A percentile compares a stretch with the other conserved stretches of the same genome.
Evolutionary conservation across 345 rosid genomes (phyloP).

Genomic region (Brassica cretica): DNA sequence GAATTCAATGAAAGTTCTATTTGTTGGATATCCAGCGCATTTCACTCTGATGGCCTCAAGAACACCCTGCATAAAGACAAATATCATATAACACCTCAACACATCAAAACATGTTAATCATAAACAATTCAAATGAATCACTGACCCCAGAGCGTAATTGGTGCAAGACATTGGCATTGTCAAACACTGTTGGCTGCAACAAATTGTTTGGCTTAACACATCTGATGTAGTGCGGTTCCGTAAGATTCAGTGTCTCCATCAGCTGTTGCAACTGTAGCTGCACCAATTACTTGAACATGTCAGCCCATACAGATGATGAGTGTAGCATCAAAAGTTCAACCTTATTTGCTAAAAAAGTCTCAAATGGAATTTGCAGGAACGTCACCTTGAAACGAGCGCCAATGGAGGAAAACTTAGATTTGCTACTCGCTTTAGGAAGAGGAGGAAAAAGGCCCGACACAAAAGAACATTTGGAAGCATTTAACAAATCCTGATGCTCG

Average conservation of each 20-base stretch:
- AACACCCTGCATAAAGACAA: conserved; percentile 71
- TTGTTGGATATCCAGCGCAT: conserved; percentile 83
- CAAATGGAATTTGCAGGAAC: conserved; percentile 5
- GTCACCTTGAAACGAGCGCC: conserved; percentile 87
- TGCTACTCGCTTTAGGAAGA: conserved; percentile 61
- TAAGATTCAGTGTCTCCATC: conserved; percentile 85
- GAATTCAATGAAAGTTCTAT: conserved; percentile 69
- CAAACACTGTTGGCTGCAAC: conserved; percentile 62
- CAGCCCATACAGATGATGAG: conserved; percentile 32
- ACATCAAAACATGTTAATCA: conserved; percentile 8
- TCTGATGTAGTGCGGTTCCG: conserved; percentile 90
- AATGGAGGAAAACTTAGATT: conserved; percentile 85
- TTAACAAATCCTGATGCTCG: conserved; percentile 90
- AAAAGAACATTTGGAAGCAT: conserved; percentile 78
- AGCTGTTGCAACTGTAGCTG: conserved; percentile 88
- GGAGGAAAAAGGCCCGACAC: conserved; percentile 71
- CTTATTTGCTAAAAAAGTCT: not conserved
- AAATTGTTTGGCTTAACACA: conserved; percentile 85
- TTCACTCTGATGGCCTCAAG: conserved; percentile 91
- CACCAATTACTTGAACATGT: conserved; percentile 46
- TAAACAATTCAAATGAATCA: conserved; percentile 21
- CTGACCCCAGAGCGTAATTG: conserved; percentile 93
- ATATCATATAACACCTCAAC: conserved; percentile 27
- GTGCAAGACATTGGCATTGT: conserved; percentile 66
- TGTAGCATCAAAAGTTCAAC: conserved; percentile 18